Percentiles rank a stretch among this genome's conserved stretches.
These are phyloP conservation scores for Phaeosphaeriaceae sp. DNA, from an alignment of 2,329 filamentous ascomycete species.

Conservation along the genomic window DNA sequence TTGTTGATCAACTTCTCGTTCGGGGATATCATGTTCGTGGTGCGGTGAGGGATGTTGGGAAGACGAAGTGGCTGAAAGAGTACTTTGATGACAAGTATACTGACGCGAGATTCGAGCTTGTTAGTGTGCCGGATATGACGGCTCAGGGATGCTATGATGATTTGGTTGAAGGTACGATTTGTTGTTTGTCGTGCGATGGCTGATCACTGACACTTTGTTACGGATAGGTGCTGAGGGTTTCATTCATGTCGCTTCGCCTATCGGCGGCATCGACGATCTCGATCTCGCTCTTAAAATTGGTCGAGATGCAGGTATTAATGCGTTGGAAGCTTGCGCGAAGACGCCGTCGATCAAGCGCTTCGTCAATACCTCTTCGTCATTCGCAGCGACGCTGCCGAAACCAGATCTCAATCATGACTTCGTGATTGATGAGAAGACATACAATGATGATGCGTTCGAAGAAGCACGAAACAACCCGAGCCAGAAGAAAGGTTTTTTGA, in stretches of 20 bases:
- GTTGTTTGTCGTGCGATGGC: not conserved
- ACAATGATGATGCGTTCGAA: conserved; percentile 47
- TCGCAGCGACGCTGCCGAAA: conserved; percentile 43
- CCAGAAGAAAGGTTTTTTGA: conserved; percentile 26
- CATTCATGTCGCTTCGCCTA: conserved; percentile 54
- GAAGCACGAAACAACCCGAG: conserved; percentile 26
- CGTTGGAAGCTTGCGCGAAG: conserved; percentile 51
- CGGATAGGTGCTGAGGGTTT: conserved; percentile 46
- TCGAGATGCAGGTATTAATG: conserved; percentile 45
- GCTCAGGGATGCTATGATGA: conserved; percentile 33
- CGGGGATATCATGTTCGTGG: conserved; percentile 46
- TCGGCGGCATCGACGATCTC: conserved; percentile 42
- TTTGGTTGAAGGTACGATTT: conserved; percentile 32
- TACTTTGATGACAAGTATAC: conserved; percentile 36
- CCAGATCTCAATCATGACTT: conserved; percentile 39
- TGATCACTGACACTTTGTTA: not conserved
- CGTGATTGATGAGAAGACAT: conserved; percentile 42
- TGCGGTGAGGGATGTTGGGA: conserved; percentile 37
- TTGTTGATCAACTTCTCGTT: conserved; percentile 39
- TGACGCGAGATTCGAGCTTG: conserved; percentile 32
- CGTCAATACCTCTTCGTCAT: conserved; percentile 54
- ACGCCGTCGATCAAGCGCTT: conserved; percentile 52
- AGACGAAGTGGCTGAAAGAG: conserved; percentile 37
- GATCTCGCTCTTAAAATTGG: conserved; percentile 53
- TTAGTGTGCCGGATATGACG: conserved; percentile 38